A percentile compares a stretch with the other conserved stretches of the same genome.
Conservation (phyloP, 1,284 basidiomycete species). For the Thecaphora thlaspeos region DNA sequence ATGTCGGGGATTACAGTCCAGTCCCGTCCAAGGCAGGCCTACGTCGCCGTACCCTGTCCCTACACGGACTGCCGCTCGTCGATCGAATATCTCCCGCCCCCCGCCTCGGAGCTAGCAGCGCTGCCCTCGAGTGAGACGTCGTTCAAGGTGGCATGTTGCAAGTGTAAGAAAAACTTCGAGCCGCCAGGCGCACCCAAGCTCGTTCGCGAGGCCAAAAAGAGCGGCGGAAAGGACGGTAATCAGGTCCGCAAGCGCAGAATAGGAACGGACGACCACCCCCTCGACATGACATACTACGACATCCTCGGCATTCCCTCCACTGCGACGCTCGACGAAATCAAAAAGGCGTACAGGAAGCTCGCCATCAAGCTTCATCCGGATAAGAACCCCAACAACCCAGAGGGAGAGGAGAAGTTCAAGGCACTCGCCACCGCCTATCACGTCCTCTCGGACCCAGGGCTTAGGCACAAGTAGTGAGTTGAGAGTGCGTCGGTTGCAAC, state of each 20-base stretch:
- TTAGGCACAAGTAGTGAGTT: constrained; percentile 74
- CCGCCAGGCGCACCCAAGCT: constrained; percentile 47
- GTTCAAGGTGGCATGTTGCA: constrained; percentile 53
- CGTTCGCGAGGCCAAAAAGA: constrained; percentile 45
- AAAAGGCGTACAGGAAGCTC: constrained; percentile 90
- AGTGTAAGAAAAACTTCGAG: constrained; percentile 51
- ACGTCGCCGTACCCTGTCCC: constrained; percentile 45
- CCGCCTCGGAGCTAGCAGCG: constrained; percentile 17
- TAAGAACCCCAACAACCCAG: constrained; percentile 87
- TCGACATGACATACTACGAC: constrained; percentile 60
- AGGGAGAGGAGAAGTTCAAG: constrained; percentile 75
- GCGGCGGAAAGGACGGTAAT: constrained; percentile 20
- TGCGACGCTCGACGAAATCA: constrained; percentile 81
- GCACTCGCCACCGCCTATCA: constrained; percentile 64
- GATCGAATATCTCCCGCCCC: constrained; percentile 51
- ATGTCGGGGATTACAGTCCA: constrained; percentile 32
- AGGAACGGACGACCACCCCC: constrained; percentile 54
- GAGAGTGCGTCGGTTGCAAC: not conserved
- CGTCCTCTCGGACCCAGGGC: constrained; percentile 74
- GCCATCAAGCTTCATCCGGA: constrained; percentile 79
- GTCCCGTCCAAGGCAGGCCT: constrained; percentile 50
- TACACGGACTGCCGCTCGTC: constrained; percentile 47
- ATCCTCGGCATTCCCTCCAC: constrained; percentile 72
- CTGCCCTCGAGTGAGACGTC: constrained; percentile 42
- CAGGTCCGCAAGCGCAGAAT: constrained; percentile 45